Percentiles rank a stretch among this genome's conserved stretches.
Evolutionary conservation across 257 asterid species (phyloP).

Genomic region (Solanum gandarillasii): DNA sequence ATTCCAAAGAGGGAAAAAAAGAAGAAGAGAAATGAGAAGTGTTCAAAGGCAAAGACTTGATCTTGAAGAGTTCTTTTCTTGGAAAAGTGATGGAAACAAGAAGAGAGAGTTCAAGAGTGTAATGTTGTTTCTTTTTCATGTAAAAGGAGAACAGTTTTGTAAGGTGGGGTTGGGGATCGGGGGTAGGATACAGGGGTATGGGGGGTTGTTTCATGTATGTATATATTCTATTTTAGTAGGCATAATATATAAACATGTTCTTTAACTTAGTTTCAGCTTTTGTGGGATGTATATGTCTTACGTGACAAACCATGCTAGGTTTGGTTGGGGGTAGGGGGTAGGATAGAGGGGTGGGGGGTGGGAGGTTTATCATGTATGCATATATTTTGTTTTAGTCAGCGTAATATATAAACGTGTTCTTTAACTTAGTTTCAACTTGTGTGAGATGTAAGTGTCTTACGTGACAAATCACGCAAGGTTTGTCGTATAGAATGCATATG

Average conservation of each 20-base stretch:
- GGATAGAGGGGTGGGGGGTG: too few species aligned
- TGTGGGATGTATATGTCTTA: too few species aligned
- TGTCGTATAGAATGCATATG: too few species aligned
- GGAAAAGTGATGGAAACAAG: constrained; percentile 1
- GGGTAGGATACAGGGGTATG: neutral
- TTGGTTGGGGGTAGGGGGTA: neutral
- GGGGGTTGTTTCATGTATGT: too few species aligned
- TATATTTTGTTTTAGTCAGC: too few species aligned
- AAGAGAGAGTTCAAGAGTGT: constrained; percentile 4
- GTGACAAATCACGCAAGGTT: neutral
- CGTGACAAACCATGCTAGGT: too few species aligned
- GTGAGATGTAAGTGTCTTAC: neutral
- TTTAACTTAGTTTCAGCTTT: too few species aligned
- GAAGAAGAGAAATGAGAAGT: constrained; percentile 14
- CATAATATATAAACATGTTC: too few species aligned
- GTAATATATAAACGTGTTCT: too few species aligned
- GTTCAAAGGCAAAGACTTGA: constrained; percentile 11
- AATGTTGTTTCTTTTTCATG: constrained; percentile 32
- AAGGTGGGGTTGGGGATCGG: neutral
- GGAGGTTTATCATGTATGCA: too few species aligned
- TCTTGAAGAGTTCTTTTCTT: constrained; percentile 14
- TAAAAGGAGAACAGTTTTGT: constrained; percentile 35
- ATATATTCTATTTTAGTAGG: too few species aligned
- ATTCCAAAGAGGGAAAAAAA: constrained; percentile 52
- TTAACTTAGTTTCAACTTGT: too few species aligned